Evolutionary conservation across 345 rosid species (phyloP), one percentile per base, ranked within the genome.

Genomic region (Geranium brycei): DNA sequence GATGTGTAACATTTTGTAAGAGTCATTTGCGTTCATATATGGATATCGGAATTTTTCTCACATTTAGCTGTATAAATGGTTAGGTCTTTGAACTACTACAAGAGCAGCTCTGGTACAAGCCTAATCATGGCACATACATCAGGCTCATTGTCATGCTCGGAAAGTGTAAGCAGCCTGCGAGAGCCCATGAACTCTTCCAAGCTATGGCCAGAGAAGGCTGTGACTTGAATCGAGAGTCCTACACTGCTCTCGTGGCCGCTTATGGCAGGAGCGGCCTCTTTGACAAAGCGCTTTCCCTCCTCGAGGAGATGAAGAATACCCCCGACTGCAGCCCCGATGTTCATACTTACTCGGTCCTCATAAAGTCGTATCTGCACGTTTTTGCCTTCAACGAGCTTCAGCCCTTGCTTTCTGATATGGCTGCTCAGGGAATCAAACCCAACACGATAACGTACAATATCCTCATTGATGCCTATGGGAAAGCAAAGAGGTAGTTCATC

Each of bases 121-220:
- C 96, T 7, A 80, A 79, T 69, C 12, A 86, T 63, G 88, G 81
- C 55, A 69, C 84, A 59, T 92, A 89, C 64, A 75, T 92, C 19
- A 87, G 85, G 80, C 79, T 92, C 19, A 83, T 92, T 61, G 88
- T 89, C 64, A 85, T 89, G 98, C 91, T 92, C 38, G 93, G 96
- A 5, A 89, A 89, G 81, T 92, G 96, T 74, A 89, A 83, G 75
- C 93, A 87, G 72, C 87, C 98, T 5, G 84, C 80, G 13, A 92
- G 86, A 70, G 98, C 98, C 11, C 81, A 70, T 65, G 83, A 78
- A 55, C 88, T 92, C 58, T 89, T 89, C 77, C 83, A 79, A 57
- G 85, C 66, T 58, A 89, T 92, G 95, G 62, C 84, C 32, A 76
- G 69, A 64, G 96, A 92, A 75, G 96, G 89, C 6, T 91, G 95